These are phyloP conservation scores for Schwanniomyces polymorphus DNA, from an alignment of 805 yeast species.

Conservation along the genomic window DNA sequence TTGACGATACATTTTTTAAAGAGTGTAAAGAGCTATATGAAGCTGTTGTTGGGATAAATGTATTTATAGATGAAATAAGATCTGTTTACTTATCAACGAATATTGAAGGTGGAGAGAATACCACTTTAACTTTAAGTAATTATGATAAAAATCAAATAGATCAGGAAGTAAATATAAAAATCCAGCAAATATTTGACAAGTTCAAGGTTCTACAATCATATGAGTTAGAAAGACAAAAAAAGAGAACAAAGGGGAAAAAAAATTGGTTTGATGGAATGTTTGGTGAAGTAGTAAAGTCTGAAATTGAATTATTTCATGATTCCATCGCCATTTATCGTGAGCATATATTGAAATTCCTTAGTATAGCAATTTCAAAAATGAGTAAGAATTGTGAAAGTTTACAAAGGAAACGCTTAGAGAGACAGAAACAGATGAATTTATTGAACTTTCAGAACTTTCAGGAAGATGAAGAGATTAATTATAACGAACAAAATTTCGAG, in stretches of 20 bases:
- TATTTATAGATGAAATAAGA: conserved; percentile 27
- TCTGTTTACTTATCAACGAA: conserved; percentile 23
- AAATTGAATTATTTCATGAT: conserved; percentile 29
- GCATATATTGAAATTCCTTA: conserved; percentile 50
- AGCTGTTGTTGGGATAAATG: conserved; percentile 28
- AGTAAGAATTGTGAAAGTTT: conserved; percentile 48
- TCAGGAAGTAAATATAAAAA: conserved; percentile 50
- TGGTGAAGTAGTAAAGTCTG: conserved; percentile 33
- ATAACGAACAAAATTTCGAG: conserved; percentile 7
- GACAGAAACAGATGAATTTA: conserved; percentile 35
- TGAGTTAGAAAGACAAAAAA: conserved; percentile 45
- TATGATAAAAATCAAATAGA: conserved; percentile 57
- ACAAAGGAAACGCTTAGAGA: conserved; percentile 47
- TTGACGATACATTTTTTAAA: conserved; percentile 40
- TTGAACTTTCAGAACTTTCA: conserved; percentile 43
- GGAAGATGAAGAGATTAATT: conserved; percentile 24
- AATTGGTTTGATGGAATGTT: conserved; percentile 18
- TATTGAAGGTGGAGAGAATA: conserved; percentile 10
- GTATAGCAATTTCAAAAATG: conserved; percentile 40
- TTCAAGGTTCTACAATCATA: conserved; percentile 50
- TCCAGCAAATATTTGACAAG: conserved; percentile 53
- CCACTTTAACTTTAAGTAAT: conserved; percentile 28
- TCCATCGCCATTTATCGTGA: conserved; percentile 46
- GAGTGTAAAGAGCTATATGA: conserved; percentile 39
- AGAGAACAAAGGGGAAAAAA: conserved; percentile 11